Evolutionary conservation across 1,139 yeast species (phyloP).

Genomic region (Diutina mesorugosa): DNA sequence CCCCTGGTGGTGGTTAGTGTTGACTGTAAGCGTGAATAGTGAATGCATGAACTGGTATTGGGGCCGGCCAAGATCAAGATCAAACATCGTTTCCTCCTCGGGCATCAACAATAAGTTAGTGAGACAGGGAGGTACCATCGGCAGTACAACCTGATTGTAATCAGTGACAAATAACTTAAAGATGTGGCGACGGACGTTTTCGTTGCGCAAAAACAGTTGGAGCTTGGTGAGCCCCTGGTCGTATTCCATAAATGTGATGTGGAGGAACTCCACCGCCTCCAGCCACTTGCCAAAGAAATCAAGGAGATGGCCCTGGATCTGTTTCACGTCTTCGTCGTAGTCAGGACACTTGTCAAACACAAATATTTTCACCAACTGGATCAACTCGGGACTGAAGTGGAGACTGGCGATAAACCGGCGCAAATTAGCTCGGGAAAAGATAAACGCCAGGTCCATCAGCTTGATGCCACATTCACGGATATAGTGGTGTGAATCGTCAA

Average conservation of each 20-base stretch:
- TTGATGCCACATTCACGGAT: slow-evolving; percentile 19
- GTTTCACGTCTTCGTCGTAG: slow-evolving; percentile 7
- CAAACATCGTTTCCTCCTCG: slow-evolving; percentile 16
- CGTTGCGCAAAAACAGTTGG: slow-evolving; percentile 13
- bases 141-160: slow-evolving; percentile 13
- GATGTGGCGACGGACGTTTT: slow-evolving; percentile 17
- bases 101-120: slow-evolving; percentile 22
- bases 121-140: slow-evolving; percentile 16
- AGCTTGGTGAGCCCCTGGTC: slow-evolving; percentile 14
- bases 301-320: slow-evolving; percentile 13
- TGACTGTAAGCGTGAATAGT: slow-evolving; percentile 19
- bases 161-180: slow-evolving; percentile 21
- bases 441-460: slow-evolving; percentile 20
- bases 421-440: slow-evolving; percentile 11
- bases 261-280: slow-evolving; percentile 17
- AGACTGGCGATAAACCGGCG: slow-evolving; percentile 12
- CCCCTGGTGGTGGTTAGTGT: slow-evolving; percentile 21
- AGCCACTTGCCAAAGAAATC: slow-evolving; percentile 17
- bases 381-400: slow-evolving; percentile 9
- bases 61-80: slow-evolving; percentile 12
- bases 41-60: slow-evolving; percentile 15
- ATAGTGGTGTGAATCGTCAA: slow-evolving; percentile 9
- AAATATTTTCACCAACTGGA: slow-evolving; percentile 17
- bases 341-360: slow-evolving; percentile 22
- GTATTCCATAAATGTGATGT: slow-evolving; percentile 22